Base-by-base conservation (phyloP, 2,329 filamentous ascomycete species). In the Microdochium trichocladiopsis region DNA sequence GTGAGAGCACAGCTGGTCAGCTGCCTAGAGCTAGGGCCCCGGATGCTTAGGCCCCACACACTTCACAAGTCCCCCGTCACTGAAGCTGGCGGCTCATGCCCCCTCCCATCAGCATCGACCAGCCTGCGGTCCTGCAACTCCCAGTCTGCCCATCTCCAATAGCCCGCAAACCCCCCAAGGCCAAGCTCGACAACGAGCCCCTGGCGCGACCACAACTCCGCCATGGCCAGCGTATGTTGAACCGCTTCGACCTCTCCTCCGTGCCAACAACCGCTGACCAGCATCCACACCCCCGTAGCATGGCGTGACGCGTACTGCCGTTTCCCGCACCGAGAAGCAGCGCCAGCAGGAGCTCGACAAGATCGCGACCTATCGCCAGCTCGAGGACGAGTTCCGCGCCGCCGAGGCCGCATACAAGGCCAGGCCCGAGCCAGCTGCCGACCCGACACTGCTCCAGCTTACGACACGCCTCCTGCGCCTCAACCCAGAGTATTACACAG, bases 401-500 rank as follows among this genome's bases (percentile, higher is more conserved):
- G 41, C 41, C 18, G 12, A 4, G 9, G 5, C 41, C 41, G 18
- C 28, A 31, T 84, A 85, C 72, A 87, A 89, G 64, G 49, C 53
- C 21, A 49, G 50, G 51, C 53, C 48, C 51, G 33, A 25, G 47
- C 47, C 49, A 55, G 71, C 78, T 58, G 78, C 76, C 66, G 76
- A 75, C 43, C 60, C 72, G 52, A 75, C 82, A 52, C 79, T 83
- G 41, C 81, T 92, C 61, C 72, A 80, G 18, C 78, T 88, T 51
- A 88, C 86, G 31, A 84, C 86, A n/a, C 83, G 82, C 59, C 79
- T 94, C 47, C 77, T 93, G 51, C 79, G 78, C 48, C 79, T 86
- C 61, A 95, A 95, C 67, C 90, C 90, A 24, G 90, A 95, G 69
- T 92, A 92, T 75, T 94, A 94, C 72, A 93, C 90, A 52, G 80